These are phyloP conservation scores for Batrachochytrium dendrobatidis DNA, from an alignment of 371 early-diverging fungal species.

Conservation along the genomic window DNA sequence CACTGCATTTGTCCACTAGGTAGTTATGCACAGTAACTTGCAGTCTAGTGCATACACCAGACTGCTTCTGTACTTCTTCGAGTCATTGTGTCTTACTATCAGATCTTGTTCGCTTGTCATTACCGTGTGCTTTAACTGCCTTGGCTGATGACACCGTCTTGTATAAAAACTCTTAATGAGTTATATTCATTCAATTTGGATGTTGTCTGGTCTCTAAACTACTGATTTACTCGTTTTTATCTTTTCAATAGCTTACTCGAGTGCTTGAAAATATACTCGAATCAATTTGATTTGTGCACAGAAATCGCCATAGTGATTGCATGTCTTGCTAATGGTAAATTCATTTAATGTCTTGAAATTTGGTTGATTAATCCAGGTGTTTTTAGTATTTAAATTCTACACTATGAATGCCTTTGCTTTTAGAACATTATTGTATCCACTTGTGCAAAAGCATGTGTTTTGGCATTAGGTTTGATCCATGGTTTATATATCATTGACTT, in stretches of 20 bases:
- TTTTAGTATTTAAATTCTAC: no score
- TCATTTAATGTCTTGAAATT: background rate
- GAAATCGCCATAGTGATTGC: slow-evolving; percentile 11
- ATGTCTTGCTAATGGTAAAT: slow-evolving; percentile 3
- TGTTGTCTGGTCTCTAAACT: no score
- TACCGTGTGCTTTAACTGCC: no score
- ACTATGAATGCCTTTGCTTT: no score
- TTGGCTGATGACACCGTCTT: no score
- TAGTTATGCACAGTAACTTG: slow-evolving; percentile 23
- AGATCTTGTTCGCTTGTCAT: no score
- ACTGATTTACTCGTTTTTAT: no score
- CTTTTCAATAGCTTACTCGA: slow-evolving; percentile 9
- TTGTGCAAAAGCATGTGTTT: background rate
- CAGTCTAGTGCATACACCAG: background rate
- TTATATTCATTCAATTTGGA: no score
- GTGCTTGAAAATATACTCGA: slow-evolving; percentile 2
- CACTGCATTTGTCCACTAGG: slow-evolving; percentile 60
- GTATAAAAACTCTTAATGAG: no score
- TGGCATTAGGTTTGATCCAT: background rate
- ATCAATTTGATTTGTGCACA: background rate
- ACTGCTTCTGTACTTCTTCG: no score
- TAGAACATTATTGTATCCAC: no score
- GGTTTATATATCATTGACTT: slow-evolving; percentile 2
- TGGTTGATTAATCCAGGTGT: background rate
- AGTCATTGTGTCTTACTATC: no score